phyloP scores from a whole-genome alignment of 768 basidiomycete genomes.

The Tephrocybe sp. region DNA sequence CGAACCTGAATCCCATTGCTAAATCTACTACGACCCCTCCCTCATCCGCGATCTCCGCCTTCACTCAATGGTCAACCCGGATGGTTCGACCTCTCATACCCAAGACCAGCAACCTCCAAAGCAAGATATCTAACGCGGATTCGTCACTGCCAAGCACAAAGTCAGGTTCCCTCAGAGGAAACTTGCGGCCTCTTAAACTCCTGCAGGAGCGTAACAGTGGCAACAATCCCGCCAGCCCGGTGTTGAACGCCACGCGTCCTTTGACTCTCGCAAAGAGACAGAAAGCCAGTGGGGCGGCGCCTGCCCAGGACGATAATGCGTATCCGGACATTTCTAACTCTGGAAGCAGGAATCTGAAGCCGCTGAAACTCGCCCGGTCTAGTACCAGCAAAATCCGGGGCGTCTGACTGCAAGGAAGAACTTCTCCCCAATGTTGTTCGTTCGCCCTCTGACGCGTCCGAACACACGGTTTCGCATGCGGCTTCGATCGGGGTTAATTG shows the following conservation, averaged over 20 bases:
- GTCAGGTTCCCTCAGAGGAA: slow-evolving; percentile 40
- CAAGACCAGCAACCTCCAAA: slow-evolving; percentile 48
- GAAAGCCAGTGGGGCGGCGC: slow-evolving; percentile 31
- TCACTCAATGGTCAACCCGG: slow-evolving; percentile 49
- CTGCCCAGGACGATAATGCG: slow-evolving; percentile 39
- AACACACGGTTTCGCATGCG: slow-evolving; percentile 43
- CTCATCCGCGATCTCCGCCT: slow-evolving; percentile 35
- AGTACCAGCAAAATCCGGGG: slow-evolving; percentile 66
- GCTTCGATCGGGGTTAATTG: slow-evolving; percentile 39
- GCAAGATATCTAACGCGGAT: slow-evolving; percentile 35
- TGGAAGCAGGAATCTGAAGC: slow-evolving; percentile 52
- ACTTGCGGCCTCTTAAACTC: slow-evolving; percentile 62
- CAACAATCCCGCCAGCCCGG: slow-evolving; percentile 28
- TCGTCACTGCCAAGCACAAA: slow-evolving; percentile 30
- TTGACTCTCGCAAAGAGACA: slow-evolving; percentile 59
- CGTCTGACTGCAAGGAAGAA: slow-evolving; percentile 52
- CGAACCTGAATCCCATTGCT: slow-evolving; percentile 20
- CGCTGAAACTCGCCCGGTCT: slow-evolving; percentile 58
- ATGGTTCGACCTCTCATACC: slow-evolving; percentile 54
- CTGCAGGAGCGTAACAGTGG: slow-evolving; percentile 59
- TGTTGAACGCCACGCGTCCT: slow-evolving; percentile 43
- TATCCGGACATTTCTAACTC: slow-evolving; percentile 30
- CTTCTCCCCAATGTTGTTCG: slow-evolving; percentile 59
- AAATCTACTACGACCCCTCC: slow-evolving; percentile 16
- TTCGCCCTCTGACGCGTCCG: slow-evolving; percentile 54